phyloP scores from a whole-genome alignment of 164 flowering plant species.

The Umbellularia californica region DNA sequence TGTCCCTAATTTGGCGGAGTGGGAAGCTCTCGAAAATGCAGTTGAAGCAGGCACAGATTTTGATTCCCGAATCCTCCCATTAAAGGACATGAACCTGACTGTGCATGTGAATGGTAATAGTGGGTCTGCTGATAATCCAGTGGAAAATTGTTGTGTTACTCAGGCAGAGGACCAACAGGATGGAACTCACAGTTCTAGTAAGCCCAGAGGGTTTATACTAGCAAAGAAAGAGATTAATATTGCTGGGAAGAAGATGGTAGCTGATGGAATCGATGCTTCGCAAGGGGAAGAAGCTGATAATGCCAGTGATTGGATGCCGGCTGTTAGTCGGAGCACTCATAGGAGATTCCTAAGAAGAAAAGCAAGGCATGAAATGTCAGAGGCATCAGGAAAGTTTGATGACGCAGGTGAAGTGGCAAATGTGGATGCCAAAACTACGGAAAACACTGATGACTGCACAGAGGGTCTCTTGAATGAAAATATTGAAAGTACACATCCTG shows the following conservation, averaged over 20 bases:
- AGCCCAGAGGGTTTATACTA: slow-evolving; percentile 32
- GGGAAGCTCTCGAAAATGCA: slow-evolving; percentile 86
- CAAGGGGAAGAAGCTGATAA: slow-evolving; percentile 61
- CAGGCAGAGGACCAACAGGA: slow-evolving; percentile 32
- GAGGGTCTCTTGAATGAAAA: slow-evolving; percentile 8
- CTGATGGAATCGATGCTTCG: slow-evolving; percentile 82
- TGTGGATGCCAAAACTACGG: slow-evolving; percentile 6
- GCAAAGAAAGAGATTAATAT: slow-evolving; percentile 57
- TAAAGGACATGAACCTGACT: slow-evolving; percentile 65
- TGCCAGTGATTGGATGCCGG: slow-evolving; percentile 74
- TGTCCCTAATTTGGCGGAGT: slow-evolving; percentile 88
- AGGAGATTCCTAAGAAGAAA: slow-evolving; percentile 73
- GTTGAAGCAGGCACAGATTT: slow-evolving; percentile 31
- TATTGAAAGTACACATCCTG: slow-evolving; percentile 16
- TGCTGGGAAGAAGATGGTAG: slow-evolving; percentile 85
- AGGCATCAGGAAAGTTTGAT: slow-evolving; percentile 36
- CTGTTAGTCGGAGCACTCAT: slow-evolving; percentile 88
- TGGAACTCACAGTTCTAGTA: slow-evolving; percentile 20
- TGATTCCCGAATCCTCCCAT: slow-evolving; percentile 69
- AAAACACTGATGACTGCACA: neutral
- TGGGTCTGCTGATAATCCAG: slow-evolving; percentile 24
- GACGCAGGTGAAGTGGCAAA: slow-evolving; percentile 23
- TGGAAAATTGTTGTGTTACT: slow-evolving; percentile 32
- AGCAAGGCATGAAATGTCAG: slow-evolving; percentile 63
- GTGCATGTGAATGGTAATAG: slow-evolving; percentile 26